Evolutionary conservation across 306 rosid genomes (phyloP).

Genomic region (Acacia acuminata): DNA sequence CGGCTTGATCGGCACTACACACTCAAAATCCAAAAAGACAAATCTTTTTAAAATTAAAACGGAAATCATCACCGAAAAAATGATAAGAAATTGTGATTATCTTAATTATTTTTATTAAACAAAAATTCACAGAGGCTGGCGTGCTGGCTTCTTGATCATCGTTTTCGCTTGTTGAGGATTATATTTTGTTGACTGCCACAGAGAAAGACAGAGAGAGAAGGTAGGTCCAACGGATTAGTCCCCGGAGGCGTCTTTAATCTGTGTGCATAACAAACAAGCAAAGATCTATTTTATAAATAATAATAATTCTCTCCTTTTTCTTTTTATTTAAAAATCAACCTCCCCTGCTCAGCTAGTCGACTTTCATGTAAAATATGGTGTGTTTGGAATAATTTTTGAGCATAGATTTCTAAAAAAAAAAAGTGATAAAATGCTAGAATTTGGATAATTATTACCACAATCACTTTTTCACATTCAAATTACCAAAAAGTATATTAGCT

Average conservation of each 20-base stretch:
- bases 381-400: too few species aligned
- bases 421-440: too few species aligned
- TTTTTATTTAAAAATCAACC: too few species aligned
- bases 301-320: too few species aligned
- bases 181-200: neutral
- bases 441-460: too few species aligned
- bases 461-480: too few species aligned
- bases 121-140: neutral
- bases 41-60: neutral
- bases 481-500: too few species aligned
- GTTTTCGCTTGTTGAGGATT: neutral
- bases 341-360: too few species aligned
- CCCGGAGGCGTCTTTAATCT: neutral
- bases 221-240: neutral
- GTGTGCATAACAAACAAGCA: neutral
- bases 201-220: neutral
- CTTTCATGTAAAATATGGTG: too few species aligned
- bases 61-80: neutral
- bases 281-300: too few species aligned
- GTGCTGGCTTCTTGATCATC: neutral
- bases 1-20: conserved; percentile 37
- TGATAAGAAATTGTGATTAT: neutral
- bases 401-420: too few species aligned
- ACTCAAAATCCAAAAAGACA: neutral
- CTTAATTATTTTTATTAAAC: neutral